A percentile compares a stretch with the other conserved stretches of the same genome.
Conservation (phyloP, 164 flowering plant species). For the Euptelea pleiosperma region DNA sequence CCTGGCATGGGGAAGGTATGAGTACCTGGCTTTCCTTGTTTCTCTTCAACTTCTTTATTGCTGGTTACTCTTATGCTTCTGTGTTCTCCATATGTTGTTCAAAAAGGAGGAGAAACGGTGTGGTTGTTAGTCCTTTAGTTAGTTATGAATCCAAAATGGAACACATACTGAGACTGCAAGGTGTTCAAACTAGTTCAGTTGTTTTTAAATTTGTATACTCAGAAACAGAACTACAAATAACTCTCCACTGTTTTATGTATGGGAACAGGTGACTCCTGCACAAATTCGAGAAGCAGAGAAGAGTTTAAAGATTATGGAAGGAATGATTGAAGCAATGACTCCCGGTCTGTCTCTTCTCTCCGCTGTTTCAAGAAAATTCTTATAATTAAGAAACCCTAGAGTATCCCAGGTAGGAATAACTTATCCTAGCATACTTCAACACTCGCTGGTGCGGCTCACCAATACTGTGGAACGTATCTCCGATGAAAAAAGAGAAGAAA, state of each 20-base stretch:
- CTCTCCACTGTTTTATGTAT: slow-evolving; percentile 4
- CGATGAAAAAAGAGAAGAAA: neutral
- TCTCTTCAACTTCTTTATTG: neutral
- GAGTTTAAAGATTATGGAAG: slow-evolving; percentile 83
- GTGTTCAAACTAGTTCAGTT: slow-evolving; percentile 2
- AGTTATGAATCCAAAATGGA: neutral
- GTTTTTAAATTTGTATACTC: neutral
- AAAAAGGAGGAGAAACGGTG: too few relatives aligned
- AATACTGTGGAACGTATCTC: neutral
- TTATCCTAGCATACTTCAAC: neutral
- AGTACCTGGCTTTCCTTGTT: neutral
- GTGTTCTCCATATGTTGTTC: neutral
- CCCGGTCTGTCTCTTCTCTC: slow-evolving; percentile 50
- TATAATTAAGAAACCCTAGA: neutral
- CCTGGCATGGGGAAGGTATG: slow-evolving; percentile 98
- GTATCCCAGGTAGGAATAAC: neutral
- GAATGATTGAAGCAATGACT: slow-evolving; percentile 95
- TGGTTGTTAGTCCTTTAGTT: too few relatives aligned
- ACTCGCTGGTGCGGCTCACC: neutral
- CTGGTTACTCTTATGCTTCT: neutral
- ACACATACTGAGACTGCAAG: neutral
- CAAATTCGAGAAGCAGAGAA: slow-evolving; percentile 98
- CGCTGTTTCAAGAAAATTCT: neutral
- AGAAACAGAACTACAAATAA: neutral
- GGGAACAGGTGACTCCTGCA: slow-evolving; percentile 79